phyloP scores from a whole-genome alignment of 306 rosid species.

The Senna siamea region DNA sequence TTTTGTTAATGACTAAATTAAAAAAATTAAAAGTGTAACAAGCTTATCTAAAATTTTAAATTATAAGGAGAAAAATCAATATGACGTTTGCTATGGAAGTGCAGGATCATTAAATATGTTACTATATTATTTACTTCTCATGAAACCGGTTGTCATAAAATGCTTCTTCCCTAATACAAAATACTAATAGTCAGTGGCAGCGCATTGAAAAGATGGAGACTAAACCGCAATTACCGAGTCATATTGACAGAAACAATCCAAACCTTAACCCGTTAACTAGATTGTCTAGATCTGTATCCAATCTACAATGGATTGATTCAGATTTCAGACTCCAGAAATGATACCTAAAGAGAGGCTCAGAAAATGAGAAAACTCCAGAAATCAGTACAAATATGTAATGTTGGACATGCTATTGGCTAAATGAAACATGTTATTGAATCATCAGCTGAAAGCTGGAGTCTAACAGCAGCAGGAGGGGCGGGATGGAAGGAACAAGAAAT shows the following conservation, averaged over 20 bases:
- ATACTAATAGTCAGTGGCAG: neutral
- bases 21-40: too few relatives aligned
- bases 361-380: neutral
- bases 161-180: neutral
- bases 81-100: too few relatives aligned
- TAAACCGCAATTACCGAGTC: too few relatives aligned
- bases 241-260: too few relatives aligned
- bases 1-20: too few relatives aligned
- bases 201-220: neutral
- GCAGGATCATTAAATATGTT: too few relatives aligned
- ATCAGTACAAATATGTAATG: neutral
- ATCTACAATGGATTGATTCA: neutral
- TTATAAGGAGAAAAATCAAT: too few relatives aligned
- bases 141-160: neutral
- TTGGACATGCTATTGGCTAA: neutral
- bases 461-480: constrained; percentile 8
- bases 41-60: too few relatives aligned
- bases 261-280: neutral
- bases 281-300: neutral
- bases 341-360: neutral
- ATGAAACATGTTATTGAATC: neutral
- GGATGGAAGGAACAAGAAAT: constrained; percentile 7
- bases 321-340: neutral
- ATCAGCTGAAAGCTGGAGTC: constrained; percentile 18
- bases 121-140: too few relatives aligned